Conservation (phyloP, 2,329 filamentous ascomycete genomes). For the Aureobasidium sp. region DNA sequence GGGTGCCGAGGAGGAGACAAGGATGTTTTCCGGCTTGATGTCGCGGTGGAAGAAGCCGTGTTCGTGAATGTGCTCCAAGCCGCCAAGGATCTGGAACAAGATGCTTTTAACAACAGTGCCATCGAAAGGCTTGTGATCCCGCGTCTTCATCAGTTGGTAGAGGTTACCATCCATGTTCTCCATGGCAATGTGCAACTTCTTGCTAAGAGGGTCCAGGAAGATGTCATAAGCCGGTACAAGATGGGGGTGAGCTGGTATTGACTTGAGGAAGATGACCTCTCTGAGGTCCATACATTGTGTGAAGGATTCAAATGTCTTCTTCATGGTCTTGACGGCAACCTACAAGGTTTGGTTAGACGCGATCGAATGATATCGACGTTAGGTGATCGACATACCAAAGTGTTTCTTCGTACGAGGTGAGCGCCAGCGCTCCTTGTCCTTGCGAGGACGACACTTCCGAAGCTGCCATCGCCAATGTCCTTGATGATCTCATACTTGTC, state of each 20-base stretch:
- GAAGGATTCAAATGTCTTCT: constrained; percentile 96
- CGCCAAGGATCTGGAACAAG: constrained; percentile 90
- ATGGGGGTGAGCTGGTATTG: constrained; percentile 78
- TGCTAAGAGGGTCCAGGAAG: constrained; percentile 90
- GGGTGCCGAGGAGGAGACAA: constrained; percentile 82
- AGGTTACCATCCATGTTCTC: constrained; percentile 99
- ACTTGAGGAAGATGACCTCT: constrained; percentile 92
- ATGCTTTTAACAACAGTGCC: constrained; percentile 93
- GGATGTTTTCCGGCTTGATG: constrained; percentile 98
- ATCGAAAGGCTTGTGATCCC: constrained; percentile 90
- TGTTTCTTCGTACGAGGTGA: constrained; percentile 78
- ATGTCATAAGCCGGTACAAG: constrained; percentile 97
- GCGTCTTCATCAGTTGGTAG: constrained; percentile 97
- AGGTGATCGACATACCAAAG: constrained; percentile 59
- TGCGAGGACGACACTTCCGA: constrained; percentile 88
- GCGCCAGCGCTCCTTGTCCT: constrained; percentile 85
- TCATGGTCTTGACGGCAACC: constrained; percentile 99
- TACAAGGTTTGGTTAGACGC: constrained; percentile 31
- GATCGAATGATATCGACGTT: constrained; percentile 15
- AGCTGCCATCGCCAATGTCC: constrained; percentile 97
- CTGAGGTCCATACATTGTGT: constrained; percentile 82
- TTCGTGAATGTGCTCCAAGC: constrained; percentile 92
- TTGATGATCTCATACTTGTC: constrained; percentile 96
- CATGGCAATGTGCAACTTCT: constrained; percentile 97
- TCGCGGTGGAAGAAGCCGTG: constrained; percentile 98